Evolutionary conservation across 495 filamentous ascomycete genomes (phyloP), one percentile per base, ranked within the genome.

Genomic region (Mytilinidion resinicola): DNA sequence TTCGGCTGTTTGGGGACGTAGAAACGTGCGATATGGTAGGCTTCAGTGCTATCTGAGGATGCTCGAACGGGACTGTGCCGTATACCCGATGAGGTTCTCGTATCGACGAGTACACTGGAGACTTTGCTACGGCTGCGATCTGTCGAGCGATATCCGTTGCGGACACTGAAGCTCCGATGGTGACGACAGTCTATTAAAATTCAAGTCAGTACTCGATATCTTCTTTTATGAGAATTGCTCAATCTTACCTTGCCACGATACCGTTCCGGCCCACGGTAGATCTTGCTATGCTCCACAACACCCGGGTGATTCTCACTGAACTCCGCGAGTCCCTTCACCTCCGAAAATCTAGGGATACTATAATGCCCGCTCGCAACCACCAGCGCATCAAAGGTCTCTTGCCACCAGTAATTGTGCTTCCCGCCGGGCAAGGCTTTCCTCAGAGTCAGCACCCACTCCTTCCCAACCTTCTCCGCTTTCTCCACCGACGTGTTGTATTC

Each of bases 331-430:
- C 58, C 58, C 9, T 41, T 21, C 17, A 61, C 56, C 14, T 44
- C 17, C 9, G 58, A 53, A 30, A 61, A 36, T 14, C 50, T 57
- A 3, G 58, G 58, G 7, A 61, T 34, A 56, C 39, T 55, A 42
- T 61, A 61, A 34, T 61, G 58, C 38, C 58, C 58, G 25, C 53
- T 61, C 21, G 58, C 58, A n/a, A 61, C 58, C 11, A 61, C 35
- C 19, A 61, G 35, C 9, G 58, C 58, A 61, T 61, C 58, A 43
- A 61, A 61, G 1, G n/a, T 21, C 35, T 61, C 58, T 39, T 48
- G 30, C 58, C 58, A 61, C 58, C 58, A 61, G 12, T 50, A 14
- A 39, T 61, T 50, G 11, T 53, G 14, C 9, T 47, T 9, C 10
- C 21, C 53, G 11, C 50, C 53, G 1, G 51, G 51, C 41, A 11